Evolutionary conservation across 1,284 basidiomycete species (phyloP).

Genomic region (Ustilago vetiveriae): DNA sequence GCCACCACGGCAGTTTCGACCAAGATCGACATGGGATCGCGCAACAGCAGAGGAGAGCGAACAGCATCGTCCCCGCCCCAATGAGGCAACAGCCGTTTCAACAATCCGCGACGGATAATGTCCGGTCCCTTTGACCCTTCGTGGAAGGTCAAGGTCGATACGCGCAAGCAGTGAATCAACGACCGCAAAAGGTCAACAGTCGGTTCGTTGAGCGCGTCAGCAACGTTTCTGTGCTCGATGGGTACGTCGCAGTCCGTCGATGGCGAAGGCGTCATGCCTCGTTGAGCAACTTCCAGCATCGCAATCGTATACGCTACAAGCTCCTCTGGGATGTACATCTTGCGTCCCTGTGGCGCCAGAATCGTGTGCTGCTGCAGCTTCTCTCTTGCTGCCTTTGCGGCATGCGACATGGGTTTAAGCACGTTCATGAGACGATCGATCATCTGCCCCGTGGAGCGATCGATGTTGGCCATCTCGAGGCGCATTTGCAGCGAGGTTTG

Average conservation of each 20-base stretch:
- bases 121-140: constrained; percentile 37
- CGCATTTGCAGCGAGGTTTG: constrained; percentile 43
- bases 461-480: constrained; percentile 41
- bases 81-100: constrained; percentile 64
- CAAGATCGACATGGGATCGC: constrained; percentile 62
- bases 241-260: constrained; percentile 38
- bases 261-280: constrained; percentile 52
- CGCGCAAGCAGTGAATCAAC: constrained; percentile 52
- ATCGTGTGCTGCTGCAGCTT: constrained; percentile 56
- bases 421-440: constrained; percentile 61
- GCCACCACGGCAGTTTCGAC: constrained; percentile 62
- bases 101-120: constrained; percentile 59
- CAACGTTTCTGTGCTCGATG: constrained; percentile 35
- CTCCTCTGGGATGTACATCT: constrained; percentile 65
- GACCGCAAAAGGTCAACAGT: constrained; percentile 54
- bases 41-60: constrained; percentile 60
- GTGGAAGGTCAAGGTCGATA: constrained; percentile 45
- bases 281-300: constrained; percentile 60
- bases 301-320: constrained; percentile 65
- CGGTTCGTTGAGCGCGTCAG: constrained; percentile 49
- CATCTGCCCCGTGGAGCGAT: constrained; percentile 56
- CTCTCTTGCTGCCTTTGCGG: constrained; percentile 42
- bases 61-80: constrained; percentile 64
- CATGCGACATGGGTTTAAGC: constrained; percentile 57
- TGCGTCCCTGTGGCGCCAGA: constrained; percentile 53